These are phyloP conservation scores for Melastoma malabathricum DNA, from an alignment of 345 rosid species.

Conservation along the genomic window DNA sequence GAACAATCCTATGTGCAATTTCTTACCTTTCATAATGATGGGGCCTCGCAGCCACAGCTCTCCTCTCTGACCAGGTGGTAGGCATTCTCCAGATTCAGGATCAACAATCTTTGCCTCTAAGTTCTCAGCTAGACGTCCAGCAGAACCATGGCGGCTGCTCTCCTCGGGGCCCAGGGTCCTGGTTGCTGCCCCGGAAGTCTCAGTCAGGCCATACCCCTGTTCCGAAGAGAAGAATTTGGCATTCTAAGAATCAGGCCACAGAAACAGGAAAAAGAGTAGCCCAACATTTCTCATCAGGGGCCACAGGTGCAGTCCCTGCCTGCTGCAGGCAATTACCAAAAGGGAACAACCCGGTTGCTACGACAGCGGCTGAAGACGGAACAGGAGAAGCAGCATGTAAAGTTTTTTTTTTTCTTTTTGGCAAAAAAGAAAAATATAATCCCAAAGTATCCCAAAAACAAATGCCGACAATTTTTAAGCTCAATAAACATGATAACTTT, in stretches of 20 bases:
- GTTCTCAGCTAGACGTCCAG: constrained; percentile 52
- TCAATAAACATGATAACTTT: too few relatives aligned
- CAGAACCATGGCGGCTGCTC: constrained; percentile 35
- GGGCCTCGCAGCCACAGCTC: constrained; percentile 89
- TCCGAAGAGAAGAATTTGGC: background rate
- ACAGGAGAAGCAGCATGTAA: too few relatives aligned
- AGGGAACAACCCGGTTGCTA: too few relatives aligned
- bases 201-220: constrained; percentile 96
- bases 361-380: too few relatives aligned
- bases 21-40: constrained; percentile 58
- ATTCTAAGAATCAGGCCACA: background rate
- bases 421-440: too few relatives aligned
- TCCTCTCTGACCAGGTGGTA: constrained; percentile 67
- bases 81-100: constrained; percentile 51
- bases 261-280: background rate
- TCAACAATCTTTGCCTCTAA: constrained; percentile 79
- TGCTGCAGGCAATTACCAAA: too few relatives aligned
- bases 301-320: too few relatives aligned
- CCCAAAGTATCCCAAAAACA: too few relatives aligned
- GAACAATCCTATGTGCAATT: too few relatives aligned
- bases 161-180: constrained; percentile 41
- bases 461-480: too few relatives aligned
- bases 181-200: constrained; percentile 52
- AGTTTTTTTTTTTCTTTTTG: too few relatives aligned
- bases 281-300: background rate